Conservation (phyloP, 192 early-diverging fungal species). For the Backusella tuberculispora region DNA sequence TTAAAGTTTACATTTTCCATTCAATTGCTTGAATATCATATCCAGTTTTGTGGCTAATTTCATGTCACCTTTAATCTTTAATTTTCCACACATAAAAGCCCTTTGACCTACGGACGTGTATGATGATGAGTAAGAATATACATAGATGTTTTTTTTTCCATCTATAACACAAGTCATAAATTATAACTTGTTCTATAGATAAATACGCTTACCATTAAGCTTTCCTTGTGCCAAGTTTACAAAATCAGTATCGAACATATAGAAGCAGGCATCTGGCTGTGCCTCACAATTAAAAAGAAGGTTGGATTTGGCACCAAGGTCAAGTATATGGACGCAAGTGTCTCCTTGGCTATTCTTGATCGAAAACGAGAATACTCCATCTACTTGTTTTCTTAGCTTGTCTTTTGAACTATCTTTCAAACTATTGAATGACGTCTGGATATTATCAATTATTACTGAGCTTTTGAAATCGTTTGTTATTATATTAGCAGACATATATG, state of each 20-base stretch:
- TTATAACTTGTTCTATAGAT: background rate
- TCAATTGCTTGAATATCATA: conserved; percentile 1
- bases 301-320: background rate
- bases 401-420: background rate
- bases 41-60: background rate
- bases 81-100: conserved; percentile 6
- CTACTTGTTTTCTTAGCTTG: background rate
- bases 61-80: conserved; percentile 12
- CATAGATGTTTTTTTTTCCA: no score
- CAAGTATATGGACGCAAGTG: background rate
- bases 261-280: background rate
- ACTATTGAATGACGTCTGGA: background rate
- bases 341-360: background rate
- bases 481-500: background rate
- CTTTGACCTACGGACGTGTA: background rate
- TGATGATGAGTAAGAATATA: background rate
- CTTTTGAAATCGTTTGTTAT: background rate
- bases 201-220: background rate
- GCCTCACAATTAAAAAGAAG: background rate
- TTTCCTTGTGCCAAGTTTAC: conserved; percentile 1
- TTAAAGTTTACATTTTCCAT: conserved; percentile 15
- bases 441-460: background rate
- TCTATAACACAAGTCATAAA: no score
- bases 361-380: conserved; percentile 5
- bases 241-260: background rate